These are phyloP conservation scores for Rhodocollybia butyracea DNA, from an alignment of 768 basidiomycete species.

Conservation along the genomic window DNA sequence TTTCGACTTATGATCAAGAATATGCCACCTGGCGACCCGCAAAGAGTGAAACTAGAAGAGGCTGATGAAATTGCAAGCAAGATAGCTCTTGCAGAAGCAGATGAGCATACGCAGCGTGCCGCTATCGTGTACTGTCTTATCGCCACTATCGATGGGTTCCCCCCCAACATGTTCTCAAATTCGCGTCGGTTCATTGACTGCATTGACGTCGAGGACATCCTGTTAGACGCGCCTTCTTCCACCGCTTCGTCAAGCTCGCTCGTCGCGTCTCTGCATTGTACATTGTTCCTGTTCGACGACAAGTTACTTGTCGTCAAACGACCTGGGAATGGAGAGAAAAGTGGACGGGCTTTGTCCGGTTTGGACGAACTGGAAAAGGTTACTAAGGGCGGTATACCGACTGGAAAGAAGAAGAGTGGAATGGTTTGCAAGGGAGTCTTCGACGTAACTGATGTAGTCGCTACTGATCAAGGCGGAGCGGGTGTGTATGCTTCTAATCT, in stretches of 20 bases:
- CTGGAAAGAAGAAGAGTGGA: conserved; percentile 70
- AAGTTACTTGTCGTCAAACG: conserved; percentile 90
- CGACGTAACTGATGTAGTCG: conserved; percentile 80
- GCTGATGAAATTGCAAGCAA: conserved; percentile 86
- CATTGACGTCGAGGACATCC: conserved; percentile 86
- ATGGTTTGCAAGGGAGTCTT: conserved; percentile 84
- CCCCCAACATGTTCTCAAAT: conserved; percentile 85
- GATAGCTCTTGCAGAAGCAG: conserved; percentile 89
- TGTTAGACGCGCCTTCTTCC: conserved; percentile 50
- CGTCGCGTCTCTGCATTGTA: conserved; percentile 66
- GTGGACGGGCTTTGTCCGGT: conserved; percentile 67
- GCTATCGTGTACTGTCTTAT: conserved; percentile 84
- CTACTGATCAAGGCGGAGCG: conserved; percentile 80
- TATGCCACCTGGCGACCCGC: conserved; percentile 75
- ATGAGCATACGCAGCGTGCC: conserved; percentile 87
- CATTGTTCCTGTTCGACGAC: conserved; percentile 92
- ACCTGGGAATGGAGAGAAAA: conserved; percentile 70
- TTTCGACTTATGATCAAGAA: conserved; percentile 92
- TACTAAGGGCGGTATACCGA: conserved; percentile 61
- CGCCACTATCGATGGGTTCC: conserved; percentile 86
- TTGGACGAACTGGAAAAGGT: conserved; percentile 77
- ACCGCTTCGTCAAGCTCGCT: conserved; percentile 37
- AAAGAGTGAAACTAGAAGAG: conserved; percentile 74
- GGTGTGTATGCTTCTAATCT: conserved; percentile 40
- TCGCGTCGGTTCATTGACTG: conserved; percentile 87